A percentile compares a stretch with the other conserved stretches of the same genome.
These are phyloP conservation scores for Basidiobolus heterosporus DNA, from an alignment of 371 early-diverging fungal species.

Conservation along the genomic window DNA sequence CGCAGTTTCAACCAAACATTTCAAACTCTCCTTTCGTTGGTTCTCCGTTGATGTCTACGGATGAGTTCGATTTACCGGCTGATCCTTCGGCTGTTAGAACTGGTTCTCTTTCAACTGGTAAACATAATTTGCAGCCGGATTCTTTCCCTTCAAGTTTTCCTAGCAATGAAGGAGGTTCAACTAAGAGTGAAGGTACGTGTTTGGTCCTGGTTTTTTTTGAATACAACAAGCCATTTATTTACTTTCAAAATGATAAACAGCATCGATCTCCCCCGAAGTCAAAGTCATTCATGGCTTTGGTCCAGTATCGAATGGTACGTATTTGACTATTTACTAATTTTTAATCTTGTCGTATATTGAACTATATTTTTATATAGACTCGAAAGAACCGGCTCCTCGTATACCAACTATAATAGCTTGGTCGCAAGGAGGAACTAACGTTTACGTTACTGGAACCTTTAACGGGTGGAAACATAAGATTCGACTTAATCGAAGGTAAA, in stretches of 20 bases:
- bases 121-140: slow-evolving; percentile 1
- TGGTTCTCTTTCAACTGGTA: not conserved
- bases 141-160: slow-evolving; percentile 4
- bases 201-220: not conserved
- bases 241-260: no score
- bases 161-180: not conserved
- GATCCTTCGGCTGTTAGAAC: not conserved
- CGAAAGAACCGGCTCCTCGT: not conserved
- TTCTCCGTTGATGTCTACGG: slow-evolving; percentile 2
- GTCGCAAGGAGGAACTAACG: slow-evolving; percentile 73
- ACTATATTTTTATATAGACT: not conserved
- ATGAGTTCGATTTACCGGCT: not conserved
- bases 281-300: not conserved
- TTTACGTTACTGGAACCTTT: slow-evolving; percentile 91
- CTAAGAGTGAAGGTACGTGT: not conserved
- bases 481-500: slow-evolving; percentile 30
- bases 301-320: not conserved
- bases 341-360: not conserved
- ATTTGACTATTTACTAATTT: not conserved
- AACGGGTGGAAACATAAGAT: slow-evolving; percentile 93
- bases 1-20: no score
- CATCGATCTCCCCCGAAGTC: not conserved
- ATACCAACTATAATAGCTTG: slow-evolving; percentile 76
- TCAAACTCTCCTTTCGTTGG: slow-evolving; percentile 5
- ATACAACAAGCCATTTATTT: not conserved